phyloP scores from a whole-genome alignment of 768 basidiomycete species.

The Boletus rufocinnamomeus region DNA sequence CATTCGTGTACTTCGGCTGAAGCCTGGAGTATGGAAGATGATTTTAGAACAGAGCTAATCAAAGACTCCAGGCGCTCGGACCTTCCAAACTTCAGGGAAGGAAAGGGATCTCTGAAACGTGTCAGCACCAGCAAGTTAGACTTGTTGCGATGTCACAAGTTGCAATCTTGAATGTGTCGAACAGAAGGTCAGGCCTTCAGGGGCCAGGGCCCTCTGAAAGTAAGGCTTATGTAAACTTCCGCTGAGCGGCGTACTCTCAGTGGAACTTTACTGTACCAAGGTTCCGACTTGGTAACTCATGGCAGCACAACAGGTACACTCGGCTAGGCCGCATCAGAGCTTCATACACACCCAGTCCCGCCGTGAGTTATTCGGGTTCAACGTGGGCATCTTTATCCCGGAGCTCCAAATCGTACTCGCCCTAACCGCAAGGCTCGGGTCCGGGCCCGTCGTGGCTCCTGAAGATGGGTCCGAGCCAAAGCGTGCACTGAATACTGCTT shows the following conservation, averaged over 20 bases:
- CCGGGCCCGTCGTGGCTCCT: neutral
- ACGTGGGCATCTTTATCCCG: neutral
- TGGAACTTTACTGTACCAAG: no score
- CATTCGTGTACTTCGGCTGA: neutral
- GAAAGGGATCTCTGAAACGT: neutral
- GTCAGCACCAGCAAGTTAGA: neutral
- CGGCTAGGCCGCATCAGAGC: neutral
- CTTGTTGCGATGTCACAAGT: neutral
- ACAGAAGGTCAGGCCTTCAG: no score
- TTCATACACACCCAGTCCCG: neutral
- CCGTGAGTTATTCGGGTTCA: neutral
- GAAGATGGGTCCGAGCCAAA: neutral
- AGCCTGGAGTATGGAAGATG: neutral
- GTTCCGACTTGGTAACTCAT: neutral
- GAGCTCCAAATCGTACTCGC: neutral
- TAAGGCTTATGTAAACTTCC: no score
- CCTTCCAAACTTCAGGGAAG: neutral
- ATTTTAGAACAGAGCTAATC: neutral
- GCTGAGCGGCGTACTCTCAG: no score
- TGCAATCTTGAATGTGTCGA: neutral
- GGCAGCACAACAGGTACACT: no score
- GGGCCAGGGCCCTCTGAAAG: no score
- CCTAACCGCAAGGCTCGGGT: neutral
- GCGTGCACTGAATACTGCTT: neutral
- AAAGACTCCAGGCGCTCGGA: neutral